Evolutionary conservation across 2,329 filamentous ascomycete species (phyloP).

Genomic region (Aureobasidium namibiae): DNA sequence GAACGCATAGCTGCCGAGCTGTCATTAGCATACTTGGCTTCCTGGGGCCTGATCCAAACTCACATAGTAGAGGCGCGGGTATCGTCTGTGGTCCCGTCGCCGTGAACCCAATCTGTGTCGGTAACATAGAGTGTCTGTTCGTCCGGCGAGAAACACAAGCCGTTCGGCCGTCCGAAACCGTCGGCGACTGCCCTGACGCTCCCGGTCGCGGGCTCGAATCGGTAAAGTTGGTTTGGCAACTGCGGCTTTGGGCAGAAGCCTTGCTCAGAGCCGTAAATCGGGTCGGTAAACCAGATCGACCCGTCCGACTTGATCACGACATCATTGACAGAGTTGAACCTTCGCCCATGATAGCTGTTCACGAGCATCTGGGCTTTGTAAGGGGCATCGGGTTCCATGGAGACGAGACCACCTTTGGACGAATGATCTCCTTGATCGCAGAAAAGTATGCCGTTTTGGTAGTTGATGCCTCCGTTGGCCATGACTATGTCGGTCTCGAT

Average conservation of each 20-base stretch:
- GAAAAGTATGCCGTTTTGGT: conserved; percentile 28
- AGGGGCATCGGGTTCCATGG: conserved; percentile 16
- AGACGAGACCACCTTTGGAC: conserved; percentile 18
- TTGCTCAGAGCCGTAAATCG: conserved; percentile 33
- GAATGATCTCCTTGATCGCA: conserved; percentile 24
- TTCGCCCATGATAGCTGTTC: conserved; percentile 52
- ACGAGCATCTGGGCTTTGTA: conserved; percentile 33
- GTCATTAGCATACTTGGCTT: not conserved
- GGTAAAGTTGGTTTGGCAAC: conserved; percentile 51
- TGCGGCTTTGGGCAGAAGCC: conserved; percentile 46
- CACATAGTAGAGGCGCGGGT: conserved; percentile 42
- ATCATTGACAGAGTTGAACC: conserved; percentile 55
- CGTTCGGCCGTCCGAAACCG: conserved; percentile 47
- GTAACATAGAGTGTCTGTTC: conserved; percentile 45
- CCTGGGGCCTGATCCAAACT: conserved; percentile 16
- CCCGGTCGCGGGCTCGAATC: conserved; percentile 42
- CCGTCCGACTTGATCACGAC: conserved; percentile 43
- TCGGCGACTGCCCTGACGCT: conserved; percentile 48
- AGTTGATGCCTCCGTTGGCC: conserved; percentile 45
- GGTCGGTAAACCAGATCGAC: conserved; percentile 24
- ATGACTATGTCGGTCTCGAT: conserved; percentile 29
- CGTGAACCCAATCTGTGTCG: conserved; percentile 42
- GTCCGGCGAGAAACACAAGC: conserved; percentile 47
- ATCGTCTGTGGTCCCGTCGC: conserved; percentile 34
- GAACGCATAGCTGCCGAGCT: conserved; percentile 18